Base-by-base conservation (phyloP, 2,329 filamentous ascomycete genomes). In the Fusarium euwallaceae region DNA sequence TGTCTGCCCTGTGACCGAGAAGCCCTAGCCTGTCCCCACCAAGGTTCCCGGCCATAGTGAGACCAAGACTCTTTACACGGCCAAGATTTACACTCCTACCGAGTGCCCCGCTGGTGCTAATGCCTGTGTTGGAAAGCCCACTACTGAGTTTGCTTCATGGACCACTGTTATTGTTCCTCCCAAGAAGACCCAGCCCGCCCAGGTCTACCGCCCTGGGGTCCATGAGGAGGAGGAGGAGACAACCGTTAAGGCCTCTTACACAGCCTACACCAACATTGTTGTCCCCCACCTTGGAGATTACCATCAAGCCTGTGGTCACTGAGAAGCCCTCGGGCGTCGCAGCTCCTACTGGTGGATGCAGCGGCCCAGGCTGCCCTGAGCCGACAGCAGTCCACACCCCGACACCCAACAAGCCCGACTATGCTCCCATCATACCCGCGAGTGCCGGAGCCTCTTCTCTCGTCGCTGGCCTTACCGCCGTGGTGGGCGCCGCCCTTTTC, bases 1-100 rank as follows among this genome's bases (percentile, higher is more conserved):
- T 3, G 39, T 74, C 45, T 74, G 66, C 24, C 62, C 69, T n/a
- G 69, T 71, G 45, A 73, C 64, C 9, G 69, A 73, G 62, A 71
- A 65, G n/a, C 64, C 63, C 56, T 36, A 70, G 53, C 67, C 69
- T 51, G 61, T 48, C 12, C 67, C 70, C 17, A 70, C 72, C 43
- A 53, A 68, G 55, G 67, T 64, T 29, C 66, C 77, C 27, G 55
- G 55, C 64, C 51, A 75, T 16, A 69, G 69, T 48, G 76, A 76
- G 34, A 79, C 77, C 17, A 78, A 78, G 76, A 86, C 88, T 77
- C 82, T 90, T 81, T 89, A 87, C 84, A 82, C 85, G 77, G 90
- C 88, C 77, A 84, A 85, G 78, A 84, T 86, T 72, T 83, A 87
- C 72, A 90, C 88, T 79, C 83, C 90, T 82, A 90, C 87, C 77